phyloP scores from a whole-genome alignment of 2,329 filamentous ascomycete species.

The Penicillium polonicum region DNA sequence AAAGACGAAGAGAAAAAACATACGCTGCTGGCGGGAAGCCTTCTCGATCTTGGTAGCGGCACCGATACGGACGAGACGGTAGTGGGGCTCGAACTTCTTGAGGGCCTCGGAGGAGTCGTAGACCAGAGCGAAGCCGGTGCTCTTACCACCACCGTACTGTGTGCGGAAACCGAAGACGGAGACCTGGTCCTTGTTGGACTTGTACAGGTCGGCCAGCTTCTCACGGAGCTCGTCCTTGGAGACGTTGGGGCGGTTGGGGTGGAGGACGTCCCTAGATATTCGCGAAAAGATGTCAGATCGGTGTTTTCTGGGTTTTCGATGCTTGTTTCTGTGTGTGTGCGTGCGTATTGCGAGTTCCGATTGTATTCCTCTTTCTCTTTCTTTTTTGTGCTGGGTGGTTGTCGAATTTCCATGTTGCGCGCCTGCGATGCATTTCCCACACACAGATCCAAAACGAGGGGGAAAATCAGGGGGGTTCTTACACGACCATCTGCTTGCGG shows the following conservation, averaged over 20 bases:
- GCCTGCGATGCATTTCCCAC: constrained; percentile 13
- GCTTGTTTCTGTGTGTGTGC: constrained; percentile 9
- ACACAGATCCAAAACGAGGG: constrained; percentile 16
- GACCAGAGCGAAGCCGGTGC: constrained; percentile 96
- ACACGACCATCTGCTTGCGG: constrained; percentile 99
- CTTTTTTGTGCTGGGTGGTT: constrained; percentile 1
- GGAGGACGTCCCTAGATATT: constrained; percentile 84
- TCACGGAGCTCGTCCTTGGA: constrained; percentile 97
- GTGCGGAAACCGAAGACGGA: constrained; percentile 98
- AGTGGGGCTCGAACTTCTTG: constrained; percentile 99
- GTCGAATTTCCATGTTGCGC: constrained; percentile 12
- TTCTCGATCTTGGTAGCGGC: constrained; percentile 94
- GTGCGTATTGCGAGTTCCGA: constrained; percentile 5
- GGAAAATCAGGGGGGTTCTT: constrained; percentile 52
- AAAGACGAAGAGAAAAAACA: constrained; percentile 47
- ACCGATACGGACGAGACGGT: constrained; percentile 93
- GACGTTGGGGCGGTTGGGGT: constrained; percentile 97
- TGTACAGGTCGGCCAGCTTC: constrained; percentile 95
- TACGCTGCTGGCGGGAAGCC: constrained; percentile 98
- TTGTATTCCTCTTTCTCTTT: background rate
- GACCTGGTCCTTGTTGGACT: constrained; percentile 96
- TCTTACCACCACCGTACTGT: constrained; percentile 99
- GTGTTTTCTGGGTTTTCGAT: constrained; percentile 3
- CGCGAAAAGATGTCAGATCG: constrained; percentile 26
- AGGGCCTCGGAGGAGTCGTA: constrained; percentile 98